These are phyloP conservation scores for Trypanosoma scelopori DNA, from an alignment of 208 protist genomes.

Conservation along the genomic window DNA sequence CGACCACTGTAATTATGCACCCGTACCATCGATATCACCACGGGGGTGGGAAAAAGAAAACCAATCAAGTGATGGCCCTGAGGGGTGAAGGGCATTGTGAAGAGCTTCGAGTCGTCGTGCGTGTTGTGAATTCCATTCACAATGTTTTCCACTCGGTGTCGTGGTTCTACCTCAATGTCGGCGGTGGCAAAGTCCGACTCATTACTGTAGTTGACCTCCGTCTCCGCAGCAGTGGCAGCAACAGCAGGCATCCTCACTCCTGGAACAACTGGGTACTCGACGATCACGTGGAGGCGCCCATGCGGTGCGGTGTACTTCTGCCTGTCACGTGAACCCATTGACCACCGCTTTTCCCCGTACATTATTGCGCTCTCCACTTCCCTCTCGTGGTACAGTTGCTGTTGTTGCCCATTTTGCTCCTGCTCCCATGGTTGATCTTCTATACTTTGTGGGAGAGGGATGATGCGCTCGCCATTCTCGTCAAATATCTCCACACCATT, in stretches of 20 bases:
- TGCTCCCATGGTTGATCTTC: conserved; percentile 29
- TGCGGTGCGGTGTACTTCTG: conserved; percentile 1
- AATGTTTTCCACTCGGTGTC: conserved; percentile 65
- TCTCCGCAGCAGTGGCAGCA: background rate
- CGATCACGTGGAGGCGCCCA: conserved; percentile 5
- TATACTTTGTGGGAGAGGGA: conserved; percentile 15
- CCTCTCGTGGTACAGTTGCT: background rate
- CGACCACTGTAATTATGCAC: conserved; percentile 91
- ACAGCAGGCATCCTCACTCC: background rate
- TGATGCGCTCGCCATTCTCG: conserved; percentile 52
- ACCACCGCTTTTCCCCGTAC: background rate
- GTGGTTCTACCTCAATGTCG: conserved; percentile 29
- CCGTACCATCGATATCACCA: conserved; percentile 76
- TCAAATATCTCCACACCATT: conserved; percentile 92
- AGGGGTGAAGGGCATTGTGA: conserved; percentile 76
- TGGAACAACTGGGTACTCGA: conserved; percentile 1
- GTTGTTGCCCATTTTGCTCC: too few relatives aligned
- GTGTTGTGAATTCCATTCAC: conserved; percentile 77
- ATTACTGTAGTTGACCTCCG: background rate
- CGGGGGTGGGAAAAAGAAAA: conserved; percentile 56
- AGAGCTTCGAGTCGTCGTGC: conserved; percentile 84
- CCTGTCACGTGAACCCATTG: conserved; percentile 5
- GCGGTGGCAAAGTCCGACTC: background rate
- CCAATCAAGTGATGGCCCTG: conserved; percentile 65
- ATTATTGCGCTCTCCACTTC: background rate